phyloP scores from a whole-genome alignment of 2,329 filamentous ascomycete species.

The Paraconiothyrium brasiliense region DNA sequence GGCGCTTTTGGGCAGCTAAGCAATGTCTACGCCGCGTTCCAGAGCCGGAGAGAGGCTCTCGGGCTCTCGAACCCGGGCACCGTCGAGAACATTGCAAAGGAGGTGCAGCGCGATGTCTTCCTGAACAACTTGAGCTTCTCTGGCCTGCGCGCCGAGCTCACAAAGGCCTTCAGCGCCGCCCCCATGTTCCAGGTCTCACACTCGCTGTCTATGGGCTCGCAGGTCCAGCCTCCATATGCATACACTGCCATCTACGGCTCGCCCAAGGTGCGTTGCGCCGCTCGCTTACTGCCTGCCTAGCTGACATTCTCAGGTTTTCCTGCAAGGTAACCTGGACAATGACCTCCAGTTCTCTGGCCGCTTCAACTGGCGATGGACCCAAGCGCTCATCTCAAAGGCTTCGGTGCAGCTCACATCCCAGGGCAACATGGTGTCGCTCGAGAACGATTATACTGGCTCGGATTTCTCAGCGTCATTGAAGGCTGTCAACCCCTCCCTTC shows the following conservation, averaged over 20 bases:
- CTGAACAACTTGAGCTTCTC: constrained; percentile 97
- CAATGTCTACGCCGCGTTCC: constrained; percentile 83
- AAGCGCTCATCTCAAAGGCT: constrained; percentile 83
- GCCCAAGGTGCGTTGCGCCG: constrained; percentile 73
- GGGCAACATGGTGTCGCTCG: constrained; percentile 91
- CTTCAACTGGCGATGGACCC: constrained; percentile 91
- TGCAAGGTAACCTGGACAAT: constrained; percentile 95
- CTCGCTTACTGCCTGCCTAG: constrained; percentile 16
- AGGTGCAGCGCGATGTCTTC: constrained; percentile 96
- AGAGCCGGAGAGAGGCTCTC: constrained; percentile 84
- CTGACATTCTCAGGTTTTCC: constrained; percentile 74
- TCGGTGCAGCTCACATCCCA: constrained; percentile 84
- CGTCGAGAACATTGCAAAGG: constrained; percentile 86
- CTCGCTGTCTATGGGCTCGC: constrained; percentile 90
- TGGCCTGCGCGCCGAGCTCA: constrained; percentile 93
- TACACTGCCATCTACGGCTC: constrained; percentile 95
- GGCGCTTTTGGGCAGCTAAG: constrained; percentile 76
- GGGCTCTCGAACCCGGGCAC: constrained; percentile 92
- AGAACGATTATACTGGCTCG: constrained; percentile 92
- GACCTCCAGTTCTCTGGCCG: constrained; percentile 86
- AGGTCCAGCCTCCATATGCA: constrained; percentile 91
- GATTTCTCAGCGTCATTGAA: constrained; percentile 96
- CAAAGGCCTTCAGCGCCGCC: constrained; percentile 92
- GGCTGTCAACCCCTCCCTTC: constrained; percentile 90
- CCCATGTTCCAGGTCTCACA: constrained; percentile 98